phyloP scores from a whole-genome alignment of 169 alveolate species.

The Babesia ovata region DNA sequence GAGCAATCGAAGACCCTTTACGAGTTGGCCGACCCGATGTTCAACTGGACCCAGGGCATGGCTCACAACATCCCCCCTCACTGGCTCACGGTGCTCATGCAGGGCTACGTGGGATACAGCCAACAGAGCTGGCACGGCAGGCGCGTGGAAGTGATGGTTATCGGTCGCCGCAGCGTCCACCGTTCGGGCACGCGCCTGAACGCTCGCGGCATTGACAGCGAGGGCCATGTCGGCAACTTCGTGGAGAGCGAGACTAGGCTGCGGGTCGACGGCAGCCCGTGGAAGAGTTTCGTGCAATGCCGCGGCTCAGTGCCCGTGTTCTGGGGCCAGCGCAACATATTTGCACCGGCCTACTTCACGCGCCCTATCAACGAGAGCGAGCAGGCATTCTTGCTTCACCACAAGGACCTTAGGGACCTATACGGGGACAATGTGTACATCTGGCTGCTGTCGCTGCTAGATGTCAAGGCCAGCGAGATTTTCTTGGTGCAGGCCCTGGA shows the following conservation, averaged over 20 bases:
- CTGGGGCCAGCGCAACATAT: conserved; percentile 92
- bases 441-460: conserved; percentile 78
- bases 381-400: conserved; percentile 43
- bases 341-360: conserved; percentile 49
- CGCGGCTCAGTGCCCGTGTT: conserved; percentile 97
- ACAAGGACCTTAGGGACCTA: conserved; percentile 58
- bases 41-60: conserved; percentile 52
- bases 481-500: conserved; percentile 73
- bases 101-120: conserved; percentile 64
- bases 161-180: conserved; percentile 86
- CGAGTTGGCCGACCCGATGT: conserved; percentile 44
- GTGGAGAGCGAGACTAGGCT: conserved; percentile 93
- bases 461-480: conserved; percentile 71
- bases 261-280: conserved; percentile 67
- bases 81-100: conserved; percentile 60
- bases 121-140: conserved; percentile 38
- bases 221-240: conserved; percentile 94
- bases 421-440: conserved; percentile 74
- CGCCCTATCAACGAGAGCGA: conserved; percentile 7
- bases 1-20: conserved; percentile 9
- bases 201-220: conserved; percentile 94
- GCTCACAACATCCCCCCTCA: conserved; percentile 40
- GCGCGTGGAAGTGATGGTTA: conserved; percentile 59
- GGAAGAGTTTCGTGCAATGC: conserved; percentile 49
- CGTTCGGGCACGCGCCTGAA: conserved; percentile 92